Evolutionary conservation across 169 alveolate genomes (phyloP).

Genomic region (Cryptosporidium xiaoi): DNA sequence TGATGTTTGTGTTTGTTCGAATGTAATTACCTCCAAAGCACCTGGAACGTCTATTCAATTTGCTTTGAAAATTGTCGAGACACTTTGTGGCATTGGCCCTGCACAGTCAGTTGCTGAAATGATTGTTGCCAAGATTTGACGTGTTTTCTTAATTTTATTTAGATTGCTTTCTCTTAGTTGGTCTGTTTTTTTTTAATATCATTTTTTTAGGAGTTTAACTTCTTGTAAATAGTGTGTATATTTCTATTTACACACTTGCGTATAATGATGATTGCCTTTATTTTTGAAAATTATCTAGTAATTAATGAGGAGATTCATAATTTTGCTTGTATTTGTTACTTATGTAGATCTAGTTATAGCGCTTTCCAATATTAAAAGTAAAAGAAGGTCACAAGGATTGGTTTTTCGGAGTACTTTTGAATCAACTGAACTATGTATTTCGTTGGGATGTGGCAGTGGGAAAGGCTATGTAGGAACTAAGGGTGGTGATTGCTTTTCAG

Average conservation of each 20-base stretch:
- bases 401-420: neutral
- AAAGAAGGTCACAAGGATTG: neutral
- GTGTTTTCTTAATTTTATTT: neutral
- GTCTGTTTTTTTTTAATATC: neutral
- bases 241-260: slow-evolving; percentile 41
- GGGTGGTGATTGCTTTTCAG: slow-evolving; percentile 46
- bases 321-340: slow-evolving; percentile 2
- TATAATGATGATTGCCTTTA: neutral
- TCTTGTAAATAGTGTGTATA: slow-evolving; percentile 14
- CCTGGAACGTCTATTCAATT: slow-evolving; percentile 77
- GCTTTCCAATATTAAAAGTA: slow-evolving; percentile 11
- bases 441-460: slow-evolving; percentile 32
- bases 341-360: slow-evolving; percentile 2
- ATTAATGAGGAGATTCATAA: slow-evolving; percentile 20
- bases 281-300: neutral
- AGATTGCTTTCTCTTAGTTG: neutral
- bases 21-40: slow-evolving; percentile 78
- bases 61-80: slow-evolving; percentile 65
- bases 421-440: neutral
- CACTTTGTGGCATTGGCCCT: slow-evolving; percentile 47
- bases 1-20: slow-evolving; percentile 75
- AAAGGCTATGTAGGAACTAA: slow-evolving; percentile 20
- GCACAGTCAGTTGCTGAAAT: slow-evolving; percentile 25
- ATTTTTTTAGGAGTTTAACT: neutral
- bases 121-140: slow-evolving; percentile 14